These are phyloP conservation scores for Chenopodium quinoa DNA, from an alignment of 148 eudicot genomes.

Conservation along the genomic window DNA sequence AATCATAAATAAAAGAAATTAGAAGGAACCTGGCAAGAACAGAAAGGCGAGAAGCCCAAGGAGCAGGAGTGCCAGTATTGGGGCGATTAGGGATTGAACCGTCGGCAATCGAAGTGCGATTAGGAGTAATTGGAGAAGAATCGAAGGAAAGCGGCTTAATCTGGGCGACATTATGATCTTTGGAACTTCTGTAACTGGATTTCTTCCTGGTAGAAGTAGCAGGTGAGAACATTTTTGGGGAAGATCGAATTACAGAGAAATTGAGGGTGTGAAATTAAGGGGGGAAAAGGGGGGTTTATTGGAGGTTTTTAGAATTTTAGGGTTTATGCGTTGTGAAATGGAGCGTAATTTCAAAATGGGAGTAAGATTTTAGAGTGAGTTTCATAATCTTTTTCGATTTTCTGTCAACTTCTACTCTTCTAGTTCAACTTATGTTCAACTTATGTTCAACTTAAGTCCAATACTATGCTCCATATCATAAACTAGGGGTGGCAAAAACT, in stretches of 20 bases:
- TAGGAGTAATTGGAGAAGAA: slow-evolving; percentile 59
- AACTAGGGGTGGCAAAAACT: too few relatives aligned
- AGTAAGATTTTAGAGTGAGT: too few relatives aligned
- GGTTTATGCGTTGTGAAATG: not conserved
- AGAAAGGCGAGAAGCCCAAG: slow-evolving; percentile 86
- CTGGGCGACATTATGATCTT: slow-evolving; percentile 27
- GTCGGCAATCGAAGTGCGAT: slow-evolving; percentile 27
- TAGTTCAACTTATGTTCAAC: too few relatives aligned
- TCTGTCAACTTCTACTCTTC: too few relatives aligned
- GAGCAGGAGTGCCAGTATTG: slow-evolving; percentile 87
- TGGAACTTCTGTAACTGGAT: slow-evolving; percentile 34
- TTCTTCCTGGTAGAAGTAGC: slow-evolving; percentile 51
- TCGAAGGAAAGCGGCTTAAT: slow-evolving; percentile 6
- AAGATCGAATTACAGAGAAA: not conserved
- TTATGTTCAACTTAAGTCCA: too few relatives aligned
- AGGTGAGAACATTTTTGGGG: slow-evolving; percentile 58
- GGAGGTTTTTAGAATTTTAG: slow-evolving; percentile 17
- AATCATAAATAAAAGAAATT: not conserved
- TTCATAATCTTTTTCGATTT: too few relatives aligned
- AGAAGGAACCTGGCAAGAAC: slow-evolving; percentile 65
- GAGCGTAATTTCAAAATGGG: not conserved
- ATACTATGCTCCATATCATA: too few relatives aligned
- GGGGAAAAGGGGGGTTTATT: slow-evolving; percentile 9
- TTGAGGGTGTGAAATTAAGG: not conserved
- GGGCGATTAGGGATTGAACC: slow-evolving; percentile 60